A percentile compares a stretch with the other conserved stretches of the same genome.
Evolutionary conservation across 2,329 filamentous ascomycete species (phyloP).

Genomic region (Aspergillus awamori): DNA sequence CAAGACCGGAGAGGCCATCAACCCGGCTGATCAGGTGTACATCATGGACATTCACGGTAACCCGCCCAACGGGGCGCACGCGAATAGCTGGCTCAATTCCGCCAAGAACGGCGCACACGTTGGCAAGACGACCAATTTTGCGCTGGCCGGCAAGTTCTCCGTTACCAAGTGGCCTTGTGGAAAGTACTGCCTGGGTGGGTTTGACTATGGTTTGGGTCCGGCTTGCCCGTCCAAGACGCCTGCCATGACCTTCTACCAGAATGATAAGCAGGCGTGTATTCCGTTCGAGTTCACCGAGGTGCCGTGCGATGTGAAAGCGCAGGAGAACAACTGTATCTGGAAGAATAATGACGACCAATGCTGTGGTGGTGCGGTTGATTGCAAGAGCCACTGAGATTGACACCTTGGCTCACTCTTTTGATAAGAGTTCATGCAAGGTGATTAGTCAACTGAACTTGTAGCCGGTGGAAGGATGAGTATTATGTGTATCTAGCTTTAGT

Average conservation of each 20-base stretch:
- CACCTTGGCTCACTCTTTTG: too few relatives aligned
- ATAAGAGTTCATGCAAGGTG: too few relatives aligned
- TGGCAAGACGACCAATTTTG: slow-evolving; percentile 11
- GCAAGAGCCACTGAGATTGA: neutral
- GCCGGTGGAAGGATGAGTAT: too few relatives aligned
- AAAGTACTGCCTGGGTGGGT: slow-evolving; percentile 18
- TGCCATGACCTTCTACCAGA: slow-evolving; percentile 15
- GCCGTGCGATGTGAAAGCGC: slow-evolving; percentile 15
- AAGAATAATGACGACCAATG: slow-evolving; percentile 14
- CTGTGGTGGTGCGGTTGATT: slow-evolving; percentile 12
- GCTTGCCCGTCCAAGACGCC: slow-evolving; percentile 15
- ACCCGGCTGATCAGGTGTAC: slow-evolving; percentile 11
- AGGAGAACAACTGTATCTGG: slow-evolving; percentile 20
- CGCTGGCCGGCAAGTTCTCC: slow-evolving; percentile 12
- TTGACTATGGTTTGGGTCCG: slow-evolving; percentile 11
- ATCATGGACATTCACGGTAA: slow-evolving; percentile 17
- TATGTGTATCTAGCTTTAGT: too few relatives aligned
- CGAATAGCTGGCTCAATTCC: slow-evolving; percentile 17
- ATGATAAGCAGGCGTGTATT: slow-evolving; percentile 19
- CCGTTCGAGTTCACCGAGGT: slow-evolving; percentile 17
- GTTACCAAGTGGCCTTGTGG: slow-evolving; percentile 18
- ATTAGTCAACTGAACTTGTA: too few relatives aligned
- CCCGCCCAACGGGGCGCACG: slow-evolving; percentile 5
- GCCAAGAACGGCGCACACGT: slow-evolving; percentile 15
- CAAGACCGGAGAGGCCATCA: neutral